Evolutionary conservation across 2,329 filamentous ascomycete species (phyloP), one percentile per base, ranked within the genome.

Genomic region (Sporothrix globosa): DNA sequence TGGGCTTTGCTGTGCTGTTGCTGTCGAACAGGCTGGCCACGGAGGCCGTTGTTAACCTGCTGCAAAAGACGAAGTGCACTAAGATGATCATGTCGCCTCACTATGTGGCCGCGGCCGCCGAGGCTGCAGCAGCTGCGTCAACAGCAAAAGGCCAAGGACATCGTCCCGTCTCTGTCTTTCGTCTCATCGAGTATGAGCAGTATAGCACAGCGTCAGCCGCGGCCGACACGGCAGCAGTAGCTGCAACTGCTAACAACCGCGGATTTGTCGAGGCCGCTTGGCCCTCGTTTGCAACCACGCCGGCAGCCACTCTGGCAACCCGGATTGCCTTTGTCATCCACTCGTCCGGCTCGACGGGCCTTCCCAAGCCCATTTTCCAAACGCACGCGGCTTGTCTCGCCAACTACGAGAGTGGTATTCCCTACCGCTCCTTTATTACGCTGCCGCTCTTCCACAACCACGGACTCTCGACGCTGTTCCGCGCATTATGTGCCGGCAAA

Each of bases 331-430:
- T 75, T 30, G 78, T 80, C 68, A 76, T 81, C 5, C 80, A 81
- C 67, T 81, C 79, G 2, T 78, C 76, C 52, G 78, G 88, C 9
- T 87, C 85, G 0, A 89, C 88, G 0, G 87, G 88, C 0, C 79
- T 90, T 0, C 88, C 88, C 0, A 90, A 90, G 72, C 87, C 88
- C 0, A 89, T 90, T 60, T 87, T 83, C 71, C 84, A 87, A 65
- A 86, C 83, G 0, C 86, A 90, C 68, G 76, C 77, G 11, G 81
- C 83, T 14, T 83, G 82, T 7, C 77, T 89, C 10, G 80, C 80
- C 10, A 86, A 85, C 68, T 85, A 83, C 69, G 77, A 80, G 14
- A 74, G 74, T 0, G 76, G 76, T 19, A 79, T 79, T 73, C 56
- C 67, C n/a, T 78, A 86, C 79, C 80, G 80, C 27, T 82, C 82